Conservation (phyloP, 805 yeast genomes). For the Candida methanosorbosa region DNA sequence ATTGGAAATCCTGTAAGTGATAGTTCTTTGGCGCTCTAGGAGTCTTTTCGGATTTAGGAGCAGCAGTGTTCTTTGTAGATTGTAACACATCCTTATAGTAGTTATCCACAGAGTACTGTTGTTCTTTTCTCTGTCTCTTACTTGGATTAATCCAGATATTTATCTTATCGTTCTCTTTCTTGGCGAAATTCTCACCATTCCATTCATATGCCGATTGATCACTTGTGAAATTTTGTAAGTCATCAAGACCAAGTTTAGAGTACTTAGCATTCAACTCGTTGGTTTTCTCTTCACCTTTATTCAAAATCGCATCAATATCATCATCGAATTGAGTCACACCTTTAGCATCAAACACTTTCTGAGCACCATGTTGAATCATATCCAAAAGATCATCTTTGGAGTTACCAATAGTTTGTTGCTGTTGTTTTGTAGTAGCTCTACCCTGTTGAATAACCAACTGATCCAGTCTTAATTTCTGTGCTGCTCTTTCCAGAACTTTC, state of each 20-base stretch:
- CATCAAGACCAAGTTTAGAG: conserved; percentile 83
- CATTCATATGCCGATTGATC: conserved; percentile 87
- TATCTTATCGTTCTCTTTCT: conserved; percentile 32
- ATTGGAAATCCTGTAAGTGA: conserved; percentile 66
- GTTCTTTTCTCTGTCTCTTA: conserved; percentile 69
- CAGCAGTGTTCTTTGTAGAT: conserved; percentile 28
- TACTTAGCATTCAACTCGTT: conserved; percentile 71
- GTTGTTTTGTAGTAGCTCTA: conserved; percentile 39
- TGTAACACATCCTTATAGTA: conserved; percentile 63
- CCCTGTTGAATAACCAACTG: conserved; percentile 96
- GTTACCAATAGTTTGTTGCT: conserved; percentile 36
- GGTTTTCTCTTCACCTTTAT: conserved; percentile 77
- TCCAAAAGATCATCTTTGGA: conserved; percentile 78
- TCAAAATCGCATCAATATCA: conserved; percentile 79
- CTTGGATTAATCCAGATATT: conserved; percentile 68
- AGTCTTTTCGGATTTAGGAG: conserved; percentile 22
- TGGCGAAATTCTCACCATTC: conserved; percentile 86
- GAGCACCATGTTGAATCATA: conserved; percentile 98
- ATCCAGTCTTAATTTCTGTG: conserved; percentile 85
- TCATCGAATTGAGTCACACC: conserved; percentile 31
- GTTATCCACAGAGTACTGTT: conserved; percentile 68
- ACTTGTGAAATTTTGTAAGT: conserved; percentile 82
- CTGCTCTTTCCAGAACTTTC: conserved; percentile 91
- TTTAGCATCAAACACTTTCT: conserved; percentile 61
- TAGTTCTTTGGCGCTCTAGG: conserved; percentile 59